Conservation (phyloP, 768 basidiomycete species). For the Podaxis sp. region DNA sequence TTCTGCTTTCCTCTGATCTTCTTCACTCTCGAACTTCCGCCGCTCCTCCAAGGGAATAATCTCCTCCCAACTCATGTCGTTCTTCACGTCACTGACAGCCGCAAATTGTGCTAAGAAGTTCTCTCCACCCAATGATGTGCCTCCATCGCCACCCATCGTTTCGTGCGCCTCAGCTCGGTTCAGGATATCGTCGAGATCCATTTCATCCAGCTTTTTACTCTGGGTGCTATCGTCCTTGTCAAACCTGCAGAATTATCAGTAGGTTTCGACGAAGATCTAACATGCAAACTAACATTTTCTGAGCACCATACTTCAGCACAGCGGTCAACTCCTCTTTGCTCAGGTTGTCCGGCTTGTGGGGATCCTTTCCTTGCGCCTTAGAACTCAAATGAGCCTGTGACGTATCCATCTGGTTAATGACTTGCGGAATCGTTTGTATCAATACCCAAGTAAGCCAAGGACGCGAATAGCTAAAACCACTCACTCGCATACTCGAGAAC, state of each 20-base stretch:
- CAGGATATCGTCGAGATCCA: constrained; percentile 98
- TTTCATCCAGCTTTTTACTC: constrained; percentile 94
- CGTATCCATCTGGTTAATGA: constrained; percentile 99
- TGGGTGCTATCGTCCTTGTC: constrained; percentile 94
- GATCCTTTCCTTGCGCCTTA: constrained; percentile 64
- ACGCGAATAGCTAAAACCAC: constrained; percentile 30
- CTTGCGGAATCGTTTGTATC: constrained; percentile 33
- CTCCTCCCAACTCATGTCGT: constrained; percentile 98
- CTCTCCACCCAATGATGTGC: constrained; percentile 95
- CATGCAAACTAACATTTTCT: constrained; percentile 72
- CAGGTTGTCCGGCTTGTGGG: constrained; percentile 73
- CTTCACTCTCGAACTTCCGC: constrained; percentile 71
- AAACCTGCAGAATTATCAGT: constrained; percentile 52
- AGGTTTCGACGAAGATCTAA: constrained; percentile 8
- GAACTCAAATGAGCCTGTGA: constrained; percentile 93
- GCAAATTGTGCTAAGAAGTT: constrained; percentile 95
- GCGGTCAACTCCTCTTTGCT: constrained; percentile 97
- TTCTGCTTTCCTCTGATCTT: constrained; percentile 68
- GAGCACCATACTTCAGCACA: constrained; percentile 97
- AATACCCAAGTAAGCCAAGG: neutral
- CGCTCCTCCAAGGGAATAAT: constrained; percentile 95
- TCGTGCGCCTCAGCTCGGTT: constrained; percentile 97
- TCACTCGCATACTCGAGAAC: constrained; percentile 97
- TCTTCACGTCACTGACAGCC: constrained; percentile 95
- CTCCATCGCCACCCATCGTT: constrained; percentile 81